Evolutionary conservation across 2,329 filamentous ascomycete genomes (phyloP).

Genomic region (Colletotrichum sojae): DNA sequence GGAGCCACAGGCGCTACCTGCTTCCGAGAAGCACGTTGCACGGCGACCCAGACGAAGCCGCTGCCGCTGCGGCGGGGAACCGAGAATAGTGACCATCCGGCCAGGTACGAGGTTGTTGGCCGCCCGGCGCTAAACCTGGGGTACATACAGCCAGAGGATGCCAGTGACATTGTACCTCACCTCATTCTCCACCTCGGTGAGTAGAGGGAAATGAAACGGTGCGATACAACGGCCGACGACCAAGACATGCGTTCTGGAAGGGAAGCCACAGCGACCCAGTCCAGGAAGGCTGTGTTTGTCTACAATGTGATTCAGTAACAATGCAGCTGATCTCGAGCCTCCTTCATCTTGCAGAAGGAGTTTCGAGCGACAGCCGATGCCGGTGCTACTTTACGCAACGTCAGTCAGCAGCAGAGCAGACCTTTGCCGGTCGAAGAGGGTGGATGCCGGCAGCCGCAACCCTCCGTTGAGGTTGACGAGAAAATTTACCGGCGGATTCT

Average conservation of each 20-base stretch:
- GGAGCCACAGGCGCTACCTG: conserved; percentile 1
- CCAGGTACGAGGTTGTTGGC: background rate
- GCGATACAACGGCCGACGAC: background rate
- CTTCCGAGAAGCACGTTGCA: conserved; percentile 10
- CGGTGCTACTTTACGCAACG: background rate
- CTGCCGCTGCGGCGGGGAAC: background rate
- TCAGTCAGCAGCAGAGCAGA: background rate
- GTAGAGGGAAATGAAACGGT: background rate
- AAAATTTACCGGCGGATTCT: background rate
- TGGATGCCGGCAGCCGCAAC: conserved; percentile 18
- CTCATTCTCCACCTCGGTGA: conserved; percentile 15
- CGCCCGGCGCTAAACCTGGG: conserved; percentile 1
- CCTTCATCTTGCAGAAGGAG: background rate
- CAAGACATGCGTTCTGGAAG: background rate
- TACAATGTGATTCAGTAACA: no score
- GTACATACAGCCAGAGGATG: conserved; percentile 3
- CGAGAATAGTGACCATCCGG: conserved; percentile 8
- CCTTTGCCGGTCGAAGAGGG: conserved; percentile 1
- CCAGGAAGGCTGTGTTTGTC: no score
- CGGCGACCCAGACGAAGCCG: conserved; percentile 7
- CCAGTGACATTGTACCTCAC: background rate
- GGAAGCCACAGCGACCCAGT: no score
- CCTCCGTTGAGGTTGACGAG: background rate
- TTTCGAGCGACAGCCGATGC: background rate
- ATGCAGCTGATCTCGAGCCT: background rate